Percentiles rank a stretch among this genome's conserved stretches.
Conservation (phyloP, 208 protist species). For the Spongospora subterranea region DNA sequence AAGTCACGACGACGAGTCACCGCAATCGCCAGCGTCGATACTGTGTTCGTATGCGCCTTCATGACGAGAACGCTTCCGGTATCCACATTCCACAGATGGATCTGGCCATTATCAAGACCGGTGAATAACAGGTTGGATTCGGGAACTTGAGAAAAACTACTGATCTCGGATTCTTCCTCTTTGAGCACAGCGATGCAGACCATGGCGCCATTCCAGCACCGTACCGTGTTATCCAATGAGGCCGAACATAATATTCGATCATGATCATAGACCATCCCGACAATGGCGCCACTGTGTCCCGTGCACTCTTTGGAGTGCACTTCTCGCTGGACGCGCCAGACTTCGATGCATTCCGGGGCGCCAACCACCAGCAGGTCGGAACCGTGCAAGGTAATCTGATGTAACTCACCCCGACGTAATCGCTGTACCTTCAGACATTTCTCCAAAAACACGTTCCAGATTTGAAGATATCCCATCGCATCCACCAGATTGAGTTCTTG, state of each 20-base stretch:
- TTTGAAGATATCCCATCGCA: slow-evolving; percentile 34
- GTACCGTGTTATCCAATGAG: slow-evolving; percentile 62
- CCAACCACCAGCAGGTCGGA: slow-evolving; percentile 39
- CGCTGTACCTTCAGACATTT: slow-evolving; percentile 49
- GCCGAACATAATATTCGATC: slow-evolving; percentile 59
- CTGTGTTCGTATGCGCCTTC: slow-evolving; percentile 59
- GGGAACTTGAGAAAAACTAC: neutral
- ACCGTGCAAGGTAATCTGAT: neutral
- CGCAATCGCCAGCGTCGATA: slow-evolving; percentile 42
- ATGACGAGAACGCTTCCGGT: slow-evolving; percentile 51
- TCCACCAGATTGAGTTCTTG: slow-evolving; percentile 58
- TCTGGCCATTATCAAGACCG: slow-evolving; percentile 63
- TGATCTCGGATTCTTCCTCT: slow-evolving; percentile 58
- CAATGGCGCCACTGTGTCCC: slow-evolving; percentile 49
- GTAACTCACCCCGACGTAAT: neutral
- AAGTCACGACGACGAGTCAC: neutral
- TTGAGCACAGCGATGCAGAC: neutral
- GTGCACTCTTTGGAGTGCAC: slow-evolving; percentile 24
- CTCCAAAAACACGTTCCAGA: slow-evolving; percentile 57
- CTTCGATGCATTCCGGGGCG: neutral
- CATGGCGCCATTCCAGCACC: slow-evolving; percentile 60
- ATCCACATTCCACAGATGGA: slow-evolving; percentile 61
- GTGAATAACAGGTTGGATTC: slow-evolving; percentile 53
- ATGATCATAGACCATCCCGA: neutral
- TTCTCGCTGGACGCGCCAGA: slow-evolving; percentile 52